Evolutionary conservation across 2,329 filamentous ascomycete species (phyloP).

Genomic region (Pseudopyricularia javanii): DNA sequence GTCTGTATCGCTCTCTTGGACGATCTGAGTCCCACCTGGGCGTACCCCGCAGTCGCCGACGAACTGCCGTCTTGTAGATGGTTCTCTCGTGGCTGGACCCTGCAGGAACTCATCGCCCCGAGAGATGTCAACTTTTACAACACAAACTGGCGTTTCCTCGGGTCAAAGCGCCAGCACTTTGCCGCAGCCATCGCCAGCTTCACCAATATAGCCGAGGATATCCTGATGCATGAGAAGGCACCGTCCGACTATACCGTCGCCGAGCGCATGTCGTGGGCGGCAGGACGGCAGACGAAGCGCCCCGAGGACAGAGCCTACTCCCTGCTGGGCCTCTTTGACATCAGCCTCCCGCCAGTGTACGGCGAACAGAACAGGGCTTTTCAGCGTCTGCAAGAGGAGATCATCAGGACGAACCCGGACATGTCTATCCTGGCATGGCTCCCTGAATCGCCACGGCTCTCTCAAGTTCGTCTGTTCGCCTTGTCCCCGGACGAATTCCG

Average conservation of each 20-base stretch:
- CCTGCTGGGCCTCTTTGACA: conserved; percentile 12
- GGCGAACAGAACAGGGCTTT: conserved; percentile 13
- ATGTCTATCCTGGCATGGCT: conserved; percentile 12
- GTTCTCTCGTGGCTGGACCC: conserved; percentile 39
- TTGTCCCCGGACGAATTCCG: background rate
- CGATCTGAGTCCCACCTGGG: background rate
- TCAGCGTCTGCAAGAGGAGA: conserved; percentile 11
- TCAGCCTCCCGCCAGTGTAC: conserved; percentile 15
- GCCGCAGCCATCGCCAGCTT: conserved; percentile 5
- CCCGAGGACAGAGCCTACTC: conserved; percentile 13
- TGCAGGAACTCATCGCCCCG: conserved; percentile 52
- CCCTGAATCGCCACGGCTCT: background rate
- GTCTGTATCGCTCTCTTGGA: background rate
- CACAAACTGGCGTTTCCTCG: conserved; percentile 13
- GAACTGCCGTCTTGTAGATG: conserved; percentile 8
- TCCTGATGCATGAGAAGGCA: conserved; percentile 5
- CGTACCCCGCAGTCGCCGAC: background rate
- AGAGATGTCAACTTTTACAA: conserved; percentile 16
- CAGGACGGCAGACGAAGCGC: conserved; percentile 8
- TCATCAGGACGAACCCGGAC: conserved; percentile 9
- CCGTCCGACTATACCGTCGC: conserved; percentile 7
- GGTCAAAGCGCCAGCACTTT: conserved; percentile 10
- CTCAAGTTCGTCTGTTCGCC: background rate
- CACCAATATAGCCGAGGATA: conserved; percentile 10
- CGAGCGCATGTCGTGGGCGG: conserved; percentile 14